Percentiles rank a stretch among this genome's conserved stretches.
Conservation (phyloP, 148 eudicot species). For the Vaccinium corymbosum region DNA sequence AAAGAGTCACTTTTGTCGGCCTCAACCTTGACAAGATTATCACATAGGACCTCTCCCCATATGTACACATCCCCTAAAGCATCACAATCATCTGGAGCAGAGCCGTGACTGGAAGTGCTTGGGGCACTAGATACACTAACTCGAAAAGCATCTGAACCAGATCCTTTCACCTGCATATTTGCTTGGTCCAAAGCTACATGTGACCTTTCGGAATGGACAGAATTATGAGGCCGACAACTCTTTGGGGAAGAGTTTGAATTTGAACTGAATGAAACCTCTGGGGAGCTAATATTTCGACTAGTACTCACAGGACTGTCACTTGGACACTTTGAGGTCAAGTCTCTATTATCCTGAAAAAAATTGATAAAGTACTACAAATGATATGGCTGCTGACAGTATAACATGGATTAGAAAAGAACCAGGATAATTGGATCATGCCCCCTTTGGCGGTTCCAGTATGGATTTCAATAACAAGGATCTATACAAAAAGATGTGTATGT, state of each 20-base stretch:
- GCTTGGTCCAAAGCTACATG: slow-evolving; percentile 73
- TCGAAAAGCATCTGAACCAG: slow-evolving; percentile 71
- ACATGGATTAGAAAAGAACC: neutral
- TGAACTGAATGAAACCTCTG: slow-evolving; percentile 56
- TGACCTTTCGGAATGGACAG: slow-evolving; percentile 48
- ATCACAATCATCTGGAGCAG: slow-evolving; percentile 90
- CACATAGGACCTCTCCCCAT: slow-evolving; percentile 92
- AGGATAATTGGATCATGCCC: neutral
- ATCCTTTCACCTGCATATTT: slow-evolving; percentile 81
- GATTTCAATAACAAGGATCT: neutral
- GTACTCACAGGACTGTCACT: slow-evolving; percentile 69
- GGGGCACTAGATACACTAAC: slow-evolving; percentile 97
- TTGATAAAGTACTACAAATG: slow-evolving; percentile 10
- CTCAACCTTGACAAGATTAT: slow-evolving; percentile 46
- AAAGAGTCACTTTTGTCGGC: slow-evolving; percentile 45
- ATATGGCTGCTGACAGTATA: neutral
- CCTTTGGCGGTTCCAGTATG: neutral
- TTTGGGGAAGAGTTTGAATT: slow-evolving; percentile 57
- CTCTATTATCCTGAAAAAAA: slow-evolving; percentile 70
- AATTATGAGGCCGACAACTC: slow-evolving; percentile 39
- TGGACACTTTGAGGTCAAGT: slow-evolving; percentile 65
- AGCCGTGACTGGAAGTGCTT: slow-evolving; percentile 95
- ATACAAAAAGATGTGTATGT: neutral
- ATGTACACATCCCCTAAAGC: slow-evolving; percentile 90
- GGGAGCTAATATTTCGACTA: slow-evolving; percentile 59